Percentiles rank a stretch among this genome's conserved stretches.
Evolutionary conservation across 1,284 basidiomycete species (phyloP).

Genomic region (Puccinia brachypodii): DNA sequence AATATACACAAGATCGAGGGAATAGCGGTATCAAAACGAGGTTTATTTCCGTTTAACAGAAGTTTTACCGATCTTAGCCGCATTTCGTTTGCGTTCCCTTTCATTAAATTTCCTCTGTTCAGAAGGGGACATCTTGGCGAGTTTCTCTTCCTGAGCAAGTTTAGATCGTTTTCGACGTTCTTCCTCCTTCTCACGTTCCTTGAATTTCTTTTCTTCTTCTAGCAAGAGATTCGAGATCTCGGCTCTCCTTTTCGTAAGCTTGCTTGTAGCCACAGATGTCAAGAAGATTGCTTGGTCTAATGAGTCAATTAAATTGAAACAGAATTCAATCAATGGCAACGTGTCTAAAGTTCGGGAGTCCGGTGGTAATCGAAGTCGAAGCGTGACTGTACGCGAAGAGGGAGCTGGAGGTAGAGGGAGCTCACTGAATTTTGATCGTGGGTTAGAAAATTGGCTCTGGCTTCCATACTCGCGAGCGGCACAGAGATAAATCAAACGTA

Average conservation of each 20-base stretch:
- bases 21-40: background rate
- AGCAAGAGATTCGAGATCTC: slow-evolving; percentile 21
- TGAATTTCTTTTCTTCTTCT: slow-evolving; percentile 14
- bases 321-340: slow-evolving; percentile 13
- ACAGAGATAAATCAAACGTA: background rate
- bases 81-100: slow-evolving; percentile 34
- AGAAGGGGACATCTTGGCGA: slow-evolving; percentile 31
- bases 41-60: slow-evolving; percentile 36
- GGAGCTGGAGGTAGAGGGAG: slow-evolving; percentile 16
- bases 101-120: slow-evolving; percentile 43
- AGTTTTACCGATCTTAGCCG: slow-evolving; percentile 43
- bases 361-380: slow-evolving; percentile 33
- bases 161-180: slow-evolving; percentile 39
- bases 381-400: slow-evolving; percentile 27
- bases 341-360: background rate
- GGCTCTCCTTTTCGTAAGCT: slow-evolving; percentile 20
- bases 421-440: background rate
- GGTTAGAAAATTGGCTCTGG: background rate
- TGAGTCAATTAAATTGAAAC: slow-evolving; percentile 33
- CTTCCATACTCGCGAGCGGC: background rate
- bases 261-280: background rate
- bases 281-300: slow-evolving; percentile 13
- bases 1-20: background rate
- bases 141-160: slow-evolving; percentile 37
- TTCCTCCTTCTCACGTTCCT: slow-evolving; percentile 37